phyloP scores from a whole-genome alignment of 345 rosid genomes.

The Ceriops decandra region DNA sequence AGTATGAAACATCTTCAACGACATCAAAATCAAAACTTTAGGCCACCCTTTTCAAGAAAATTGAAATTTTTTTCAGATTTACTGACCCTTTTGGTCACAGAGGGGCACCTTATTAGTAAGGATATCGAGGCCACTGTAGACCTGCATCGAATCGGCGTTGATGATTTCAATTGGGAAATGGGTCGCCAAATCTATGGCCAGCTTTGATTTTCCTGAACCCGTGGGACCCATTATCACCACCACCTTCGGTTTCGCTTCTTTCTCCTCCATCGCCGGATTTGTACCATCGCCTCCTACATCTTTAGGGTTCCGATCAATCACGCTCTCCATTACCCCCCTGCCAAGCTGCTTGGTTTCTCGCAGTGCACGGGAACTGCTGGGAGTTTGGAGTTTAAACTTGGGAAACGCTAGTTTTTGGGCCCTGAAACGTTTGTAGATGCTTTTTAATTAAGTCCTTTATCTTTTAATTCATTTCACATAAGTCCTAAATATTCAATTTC shows the following conservation, averaged over 20 bases:
- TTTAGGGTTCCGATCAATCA: no score
- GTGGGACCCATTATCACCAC: slow-evolving; percentile 91
- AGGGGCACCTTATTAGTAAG: slow-evolving; percentile 80
- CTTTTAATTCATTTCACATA: no score
- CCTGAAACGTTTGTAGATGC: no score
- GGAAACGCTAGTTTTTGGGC: no score
- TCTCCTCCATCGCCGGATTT: slow-evolving; percentile 22
- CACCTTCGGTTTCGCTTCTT: slow-evolving; percentile 48
- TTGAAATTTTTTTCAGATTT: not conserved
- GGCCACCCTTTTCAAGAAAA: not conserved
- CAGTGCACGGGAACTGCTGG: no score
- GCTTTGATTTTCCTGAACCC: slow-evolving; percentile 82
- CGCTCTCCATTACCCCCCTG: no score
- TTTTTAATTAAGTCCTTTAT: no score
- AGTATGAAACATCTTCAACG: not conserved
- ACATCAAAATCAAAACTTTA: not conserved
- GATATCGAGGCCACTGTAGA: slow-evolving; percentile 75
- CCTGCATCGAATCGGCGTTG: slow-evolving; percentile 98
- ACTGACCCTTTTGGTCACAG: slow-evolving; percentile 60
- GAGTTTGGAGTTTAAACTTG: no score
- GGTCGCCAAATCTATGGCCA: slow-evolving; percentile 77
- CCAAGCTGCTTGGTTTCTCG: no score
- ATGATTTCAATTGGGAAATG: slow-evolving; percentile 72
- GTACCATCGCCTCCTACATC: no score
- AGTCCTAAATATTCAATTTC: no score